Percentiles rank a stretch among this genome's conserved stretches.
These are phyloP conservation scores for Cystobasidium tubakii DNA, from an alignment of 768 basidiomycete species.

Conservation along the genomic window DNA sequence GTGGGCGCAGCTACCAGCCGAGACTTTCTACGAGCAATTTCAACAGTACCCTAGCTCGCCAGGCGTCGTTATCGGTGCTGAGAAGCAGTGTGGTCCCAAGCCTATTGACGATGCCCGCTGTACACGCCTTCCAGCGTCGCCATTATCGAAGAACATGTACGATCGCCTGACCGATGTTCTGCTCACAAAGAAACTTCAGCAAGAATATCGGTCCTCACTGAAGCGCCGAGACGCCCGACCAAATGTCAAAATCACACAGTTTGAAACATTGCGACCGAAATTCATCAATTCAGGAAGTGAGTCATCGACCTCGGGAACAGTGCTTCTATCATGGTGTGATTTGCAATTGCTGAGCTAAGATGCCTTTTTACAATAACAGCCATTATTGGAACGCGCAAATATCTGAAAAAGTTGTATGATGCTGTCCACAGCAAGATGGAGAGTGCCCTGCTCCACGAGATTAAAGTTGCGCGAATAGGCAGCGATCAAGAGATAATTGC, in stretches of 20 bases:
- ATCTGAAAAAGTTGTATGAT: not conserved
- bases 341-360: too few species aligned
- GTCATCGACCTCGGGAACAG: not conserved
- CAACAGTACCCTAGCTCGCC: not conserved
- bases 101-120: not conserved
- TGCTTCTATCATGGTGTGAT: too few species aligned
- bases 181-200: not conserved
- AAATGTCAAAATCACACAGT: not conserved
- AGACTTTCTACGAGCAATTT: not conserved
- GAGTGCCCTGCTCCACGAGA: too few species aligned
- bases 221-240: not conserved
- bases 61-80: not conserved
- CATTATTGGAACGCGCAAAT: not conserved
- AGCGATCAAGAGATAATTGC: conserved; percentile 17
- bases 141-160: not conserved
- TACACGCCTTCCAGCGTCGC: not conserved
- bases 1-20: not conserved
- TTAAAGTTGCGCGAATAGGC: not conserved
- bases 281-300: conserved; percentile 17
- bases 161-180: not conserved
- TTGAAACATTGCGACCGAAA: not conserved
- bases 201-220: not conserved
- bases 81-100: not conserved
- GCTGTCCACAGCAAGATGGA: too few species aligned
- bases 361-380: not conserved